Percentiles rank a stretch among this genome's conserved stretches.
These are phyloP conservation scores for Pigoraptor vietnamica DNA, from an alignment of 78 protist species.

Conservation along the genomic window DNA sequence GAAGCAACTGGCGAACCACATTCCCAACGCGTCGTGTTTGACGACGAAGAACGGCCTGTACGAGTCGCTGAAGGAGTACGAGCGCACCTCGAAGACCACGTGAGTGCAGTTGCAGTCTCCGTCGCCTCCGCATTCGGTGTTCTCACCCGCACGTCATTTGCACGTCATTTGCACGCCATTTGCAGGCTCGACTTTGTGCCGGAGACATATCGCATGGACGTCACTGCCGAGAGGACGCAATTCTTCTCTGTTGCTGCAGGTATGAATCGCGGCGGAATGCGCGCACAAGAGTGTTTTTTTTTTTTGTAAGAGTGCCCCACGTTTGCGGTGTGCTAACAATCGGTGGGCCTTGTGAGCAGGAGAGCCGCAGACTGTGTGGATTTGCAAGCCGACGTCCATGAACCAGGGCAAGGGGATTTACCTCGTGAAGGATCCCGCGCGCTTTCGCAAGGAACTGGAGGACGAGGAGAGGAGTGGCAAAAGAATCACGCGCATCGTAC, in stretches of 20 bases:
- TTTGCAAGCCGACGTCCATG: background rate
- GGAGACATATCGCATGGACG: background rate
- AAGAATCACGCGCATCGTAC: background rate
- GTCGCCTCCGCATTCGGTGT: too few relatives aligned
- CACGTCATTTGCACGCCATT: too few relatives aligned
- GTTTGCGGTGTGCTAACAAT: background rate
- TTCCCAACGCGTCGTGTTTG: background rate
- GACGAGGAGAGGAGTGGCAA: background rate
- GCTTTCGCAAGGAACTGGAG: background rate
- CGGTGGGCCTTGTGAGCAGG: too few relatives aligned
- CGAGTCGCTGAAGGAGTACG: background rate
- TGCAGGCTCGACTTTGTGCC: background rate
- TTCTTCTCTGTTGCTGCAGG: background rate
- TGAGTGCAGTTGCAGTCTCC: too few relatives aligned
- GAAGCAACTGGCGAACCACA: background rate
- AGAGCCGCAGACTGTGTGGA: background rate
- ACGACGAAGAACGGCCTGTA: background rate
- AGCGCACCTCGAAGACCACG: background rate
- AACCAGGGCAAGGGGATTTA: background rate
- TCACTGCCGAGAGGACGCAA: background rate
- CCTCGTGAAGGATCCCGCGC: background rate
- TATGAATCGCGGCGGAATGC: background rate
- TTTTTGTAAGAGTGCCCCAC: too few relatives aligned
- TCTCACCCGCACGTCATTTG: too few relatives aligned
- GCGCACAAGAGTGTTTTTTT: background rate